Conservation (phyloP, 805 yeast species). For the Yarrowia divulgata region DNA sequence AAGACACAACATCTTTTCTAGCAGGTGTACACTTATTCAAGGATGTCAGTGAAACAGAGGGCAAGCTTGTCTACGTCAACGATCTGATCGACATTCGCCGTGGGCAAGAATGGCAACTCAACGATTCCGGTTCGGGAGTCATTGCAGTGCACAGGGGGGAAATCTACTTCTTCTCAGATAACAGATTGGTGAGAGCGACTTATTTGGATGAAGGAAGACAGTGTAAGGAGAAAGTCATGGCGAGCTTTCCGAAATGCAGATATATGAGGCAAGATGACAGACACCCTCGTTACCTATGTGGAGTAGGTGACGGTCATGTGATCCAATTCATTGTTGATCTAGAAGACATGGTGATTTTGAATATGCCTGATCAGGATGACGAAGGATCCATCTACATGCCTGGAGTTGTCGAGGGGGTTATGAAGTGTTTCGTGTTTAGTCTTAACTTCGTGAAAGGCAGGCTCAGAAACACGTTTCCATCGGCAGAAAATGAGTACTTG, state of each 20-base stretch:
- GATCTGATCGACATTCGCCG: neutral
- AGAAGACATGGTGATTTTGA: neutral
- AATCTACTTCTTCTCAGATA: neutral
- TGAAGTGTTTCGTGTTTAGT: neutral
- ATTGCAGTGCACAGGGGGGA: constrained; percentile 1
- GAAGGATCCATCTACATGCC: neutral
- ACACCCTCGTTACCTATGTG: neutral
- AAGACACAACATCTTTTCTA: neutral
- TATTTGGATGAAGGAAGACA: neutral
- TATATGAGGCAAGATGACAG: constrained; percentile 6
- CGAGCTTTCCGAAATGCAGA: neutral
- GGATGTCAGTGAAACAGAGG: neutral
- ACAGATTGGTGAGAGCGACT: neutral
- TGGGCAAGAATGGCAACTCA: too few relatives aligned
- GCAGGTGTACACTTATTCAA: neutral
- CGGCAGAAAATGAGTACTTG: neutral
- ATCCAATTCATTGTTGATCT: neutral
- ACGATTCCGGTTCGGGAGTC: neutral
- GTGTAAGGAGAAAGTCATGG: neutral
- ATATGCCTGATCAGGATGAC: neutral
- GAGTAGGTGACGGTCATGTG: neutral
- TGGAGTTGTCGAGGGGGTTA: neutral
- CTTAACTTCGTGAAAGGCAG: neutral
- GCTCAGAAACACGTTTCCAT: too few relatives aligned
- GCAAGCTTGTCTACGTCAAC: neutral